These are phyloP conservation scores for Saccharomyces paradoxus DNA, from an alignment of 805 yeast genomes.

Conservation along the genomic window DNA sequence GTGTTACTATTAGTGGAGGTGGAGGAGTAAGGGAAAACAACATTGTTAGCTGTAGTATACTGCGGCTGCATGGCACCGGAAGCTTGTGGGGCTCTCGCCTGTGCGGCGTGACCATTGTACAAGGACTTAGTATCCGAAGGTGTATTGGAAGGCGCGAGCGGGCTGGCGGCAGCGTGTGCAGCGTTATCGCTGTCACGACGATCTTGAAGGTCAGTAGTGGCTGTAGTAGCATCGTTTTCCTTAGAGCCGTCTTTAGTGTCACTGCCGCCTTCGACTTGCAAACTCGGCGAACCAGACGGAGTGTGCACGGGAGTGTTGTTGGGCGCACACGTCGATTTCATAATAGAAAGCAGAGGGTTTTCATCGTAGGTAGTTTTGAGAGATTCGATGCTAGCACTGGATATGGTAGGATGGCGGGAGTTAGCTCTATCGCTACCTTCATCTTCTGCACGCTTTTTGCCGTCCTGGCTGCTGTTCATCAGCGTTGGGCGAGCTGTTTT, in stretches of 20 bases:
- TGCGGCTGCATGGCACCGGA: conserved; percentile 3
- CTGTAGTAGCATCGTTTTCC: not conserved
- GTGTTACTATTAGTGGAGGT: not conserved
- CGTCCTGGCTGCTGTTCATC: not conserved
- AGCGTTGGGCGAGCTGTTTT: not conserved
- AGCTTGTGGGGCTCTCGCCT: not conserved
- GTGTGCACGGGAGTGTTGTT: conserved; percentile 26
- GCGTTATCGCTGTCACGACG: not conserved
- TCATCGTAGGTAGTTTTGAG: conserved; percentile 13
- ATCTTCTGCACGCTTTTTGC: not conserved
- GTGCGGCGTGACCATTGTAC: not conserved
- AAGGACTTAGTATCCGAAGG: not conserved
- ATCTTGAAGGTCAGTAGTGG: not conserved
- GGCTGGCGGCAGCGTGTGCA: not conserved
- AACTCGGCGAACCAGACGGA: conserved; percentile 8
- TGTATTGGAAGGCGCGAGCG: not conserved
- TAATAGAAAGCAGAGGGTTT: conserved; percentile 12
- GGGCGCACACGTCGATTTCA: conserved; percentile 20
- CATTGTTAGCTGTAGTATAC: conserved; percentile 1
- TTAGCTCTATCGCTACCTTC: not conserved
- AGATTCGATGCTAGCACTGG: conserved; percentile 10
- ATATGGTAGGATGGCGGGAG: conserved; percentile 1
- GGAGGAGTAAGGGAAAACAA: conserved; percentile 2
- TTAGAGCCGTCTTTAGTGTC: conserved; percentile 2
- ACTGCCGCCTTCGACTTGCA: not conserved